Conservation (phyloP, 257 asterid genomes). For the Lycium barbarum region DNA sequence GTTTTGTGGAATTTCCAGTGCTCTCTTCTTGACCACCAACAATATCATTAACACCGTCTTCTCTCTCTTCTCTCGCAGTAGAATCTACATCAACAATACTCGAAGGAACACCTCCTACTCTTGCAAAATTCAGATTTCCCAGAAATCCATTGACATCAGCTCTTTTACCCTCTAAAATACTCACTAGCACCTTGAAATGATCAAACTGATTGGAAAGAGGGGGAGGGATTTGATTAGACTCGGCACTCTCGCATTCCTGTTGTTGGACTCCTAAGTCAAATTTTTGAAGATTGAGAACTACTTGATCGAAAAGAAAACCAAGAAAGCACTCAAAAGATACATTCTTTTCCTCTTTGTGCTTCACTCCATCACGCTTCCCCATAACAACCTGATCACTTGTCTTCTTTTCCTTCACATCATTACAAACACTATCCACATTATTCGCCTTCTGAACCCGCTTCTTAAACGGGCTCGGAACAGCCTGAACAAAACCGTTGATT, state of each 20-base stretch:
- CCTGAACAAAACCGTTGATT: slow-evolving; percentile 75
- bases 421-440: slow-evolving; percentile 38
- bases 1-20: slow-evolving; percentile 63
- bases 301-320: slow-evolving; percentile 76
- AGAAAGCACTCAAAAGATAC: slow-evolving; percentile 68
- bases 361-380: slow-evolving; percentile 35
- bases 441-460: slow-evolving; percentile 53
- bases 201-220: slow-evolving; percentile 52
- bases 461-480: slow-evolving; percentile 69
- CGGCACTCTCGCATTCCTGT: slow-evolving; percentile 48
- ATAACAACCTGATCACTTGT: slow-evolving; percentile 23
- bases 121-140: slow-evolving; percentile 83
- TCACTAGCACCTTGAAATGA: slow-evolving; percentile 60
- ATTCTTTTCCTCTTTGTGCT: slow-evolving; percentile 59
- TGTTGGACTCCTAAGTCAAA: slow-evolving; percentile 60
- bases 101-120: slow-evolving; percentile 95
- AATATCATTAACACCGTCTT: slow-evolving; percentile 53
- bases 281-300: slow-evolving; percentile 65
- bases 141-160: slow-evolving; percentile 81
- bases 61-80: slow-evolving; percentile 61
- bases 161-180: slow-evolving; percentile 81
- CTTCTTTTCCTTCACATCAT: slow-evolving; percentile 48
- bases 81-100: slow-evolving; percentile 71
- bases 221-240: slow-evolving; percentile 36
- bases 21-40: slow-evolving; percentile 64